phyloP scores from a whole-genome alignment of 495 filamentous ascomycete genomes.

The Baudoinia panamericana region DNA sequence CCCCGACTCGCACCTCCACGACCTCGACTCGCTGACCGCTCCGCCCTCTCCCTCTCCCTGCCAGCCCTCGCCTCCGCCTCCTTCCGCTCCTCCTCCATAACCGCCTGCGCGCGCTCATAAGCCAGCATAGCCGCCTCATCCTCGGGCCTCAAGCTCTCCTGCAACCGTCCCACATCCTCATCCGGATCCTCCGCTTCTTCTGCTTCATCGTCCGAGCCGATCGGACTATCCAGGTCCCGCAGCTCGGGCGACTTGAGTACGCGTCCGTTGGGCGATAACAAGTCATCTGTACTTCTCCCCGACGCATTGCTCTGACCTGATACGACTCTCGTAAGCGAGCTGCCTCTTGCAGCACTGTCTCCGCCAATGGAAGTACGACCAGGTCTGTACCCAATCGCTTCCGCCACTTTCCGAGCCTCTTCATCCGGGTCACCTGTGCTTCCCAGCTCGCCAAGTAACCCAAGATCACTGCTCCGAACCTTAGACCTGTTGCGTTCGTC shows the following conservation, averaged over 20 bases:
- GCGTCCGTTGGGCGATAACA: background rate
- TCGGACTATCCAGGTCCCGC: conserved; percentile 5
- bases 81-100: conserved; percentile 17
- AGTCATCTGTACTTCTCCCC: background rate
- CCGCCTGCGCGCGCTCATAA: conserved; percentile 18
- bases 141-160: conserved; percentile 13
- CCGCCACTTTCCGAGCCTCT: conserved; percentile 18
- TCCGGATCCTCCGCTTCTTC: conserved; percentile 7
- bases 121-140: conserved; percentile 19
- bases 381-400: conserved; percentile 17
- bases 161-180: conserved; percentile 4
- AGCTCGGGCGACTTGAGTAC: conserved; percentile 10
- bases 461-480: conserved; percentile 1
- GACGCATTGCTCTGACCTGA: background rate
- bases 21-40: conserved; percentile 2
- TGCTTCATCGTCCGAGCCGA: conserved; percentile 5
- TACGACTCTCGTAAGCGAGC: conserved; percentile 8
- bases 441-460: conserved; percentile 13
- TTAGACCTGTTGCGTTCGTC: conserved; percentile 12
- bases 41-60: conserved; percentile 11
- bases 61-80: conserved; percentile 13
- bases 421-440: conserved; percentile 13
- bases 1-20: background rate
- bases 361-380: background rate
- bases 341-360: background rate